A percentile compares a stretch with the other conserved stretches of the same genome.
phyloP scores from a whole-genome alignment of 768 basidiomycete species.

The Russula virescens region DNA sequence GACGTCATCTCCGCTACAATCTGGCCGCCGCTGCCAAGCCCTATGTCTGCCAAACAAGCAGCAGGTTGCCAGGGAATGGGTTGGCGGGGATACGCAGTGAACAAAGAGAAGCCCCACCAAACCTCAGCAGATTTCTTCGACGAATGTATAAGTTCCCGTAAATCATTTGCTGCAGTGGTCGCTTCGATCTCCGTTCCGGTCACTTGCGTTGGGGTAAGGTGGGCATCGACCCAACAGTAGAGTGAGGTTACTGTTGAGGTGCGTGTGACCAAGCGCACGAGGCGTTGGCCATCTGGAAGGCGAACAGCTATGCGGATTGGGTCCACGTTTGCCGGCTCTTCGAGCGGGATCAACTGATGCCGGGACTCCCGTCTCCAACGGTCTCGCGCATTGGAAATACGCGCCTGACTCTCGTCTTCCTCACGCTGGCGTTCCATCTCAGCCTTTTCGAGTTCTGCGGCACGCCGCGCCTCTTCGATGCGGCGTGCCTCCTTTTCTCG shows the following conservation, averaged over 20 bases:
- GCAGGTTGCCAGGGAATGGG: constrained; percentile 47
- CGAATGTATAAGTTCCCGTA: constrained; percentile 33
- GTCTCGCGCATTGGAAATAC: constrained; percentile 4
- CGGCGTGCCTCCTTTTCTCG: constrained; percentile 36
- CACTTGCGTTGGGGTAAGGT: constrained; percentile 46
- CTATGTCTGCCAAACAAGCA: constrained; percentile 17
- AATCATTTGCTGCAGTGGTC: constrained; percentile 30
- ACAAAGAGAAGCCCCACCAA: constrained; percentile 74
- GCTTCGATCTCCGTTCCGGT: constrained; percentile 36
- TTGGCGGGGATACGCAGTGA: constrained; percentile 61
- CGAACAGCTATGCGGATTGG: constrained; percentile 49
- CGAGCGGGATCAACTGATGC: constrained; percentile 39
- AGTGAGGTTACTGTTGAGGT: constrained; percentile 52
- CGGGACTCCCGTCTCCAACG: constrained; percentile 60
- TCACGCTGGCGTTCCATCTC: constrained; percentile 26
- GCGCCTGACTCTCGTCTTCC: constrained; percentile 31
- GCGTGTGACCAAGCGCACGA: constrained; percentile 51
- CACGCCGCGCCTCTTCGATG: constrained; percentile 27
- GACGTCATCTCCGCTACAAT: constrained; percentile 28
- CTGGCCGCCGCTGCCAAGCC: constrained; percentile 28
- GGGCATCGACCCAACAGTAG: constrained; percentile 68
- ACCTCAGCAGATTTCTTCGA: constrained; percentile 30
- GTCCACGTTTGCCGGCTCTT: constrained; percentile 32
- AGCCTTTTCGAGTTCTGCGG: constrained; percentile 26
- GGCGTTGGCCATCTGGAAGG: constrained; percentile 46